Evolutionary conservation across 2,329 filamentous ascomycete species (phyloP), one percentile per base, ranked within the genome.

Genomic region (Ophiostoma pallidulum): DNA sequence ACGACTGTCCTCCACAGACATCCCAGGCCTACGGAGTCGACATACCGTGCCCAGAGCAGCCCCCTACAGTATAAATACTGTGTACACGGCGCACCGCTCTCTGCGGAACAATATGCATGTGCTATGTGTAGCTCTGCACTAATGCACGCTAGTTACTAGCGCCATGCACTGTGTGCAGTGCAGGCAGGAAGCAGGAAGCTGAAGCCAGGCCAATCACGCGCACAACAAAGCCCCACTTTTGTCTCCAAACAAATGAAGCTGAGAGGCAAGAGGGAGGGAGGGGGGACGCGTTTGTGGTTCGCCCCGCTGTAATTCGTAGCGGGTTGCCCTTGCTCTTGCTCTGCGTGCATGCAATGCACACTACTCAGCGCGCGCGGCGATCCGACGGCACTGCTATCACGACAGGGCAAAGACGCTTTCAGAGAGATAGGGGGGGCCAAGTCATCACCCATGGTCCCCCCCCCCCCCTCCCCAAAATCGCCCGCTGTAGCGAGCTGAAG

Each of bases 321-420:
- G n/a, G n/a, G n/a, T n/a, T n/a, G n/a, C n/a, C n/a, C n/a, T n/a
- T n/a, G n/a, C n/a, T n/a, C n/a, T n/a, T n/a, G n/a, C n/a, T n/a
- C n/a, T n/a, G n/a, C n/a, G n/a, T n/a, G n/a, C n/a, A n/a, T n/a
- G n/a, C n/a, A n/a, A n/a, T n/a, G n/a, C n/a, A n/a, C n/a, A n/a
- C n/a, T 64, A 66, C 67, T 66, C 59, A 65, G 47, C 47, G 38
- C 19, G 24, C 54, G 4, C 51, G 56, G 56, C 61, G 58, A 63
- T 64, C 62, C 62, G 60, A 63, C 62, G n/a, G n/a, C n/a, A n/a
- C n/a, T n/a, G n/a, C n/a, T n/a, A n/a, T n/a, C n/a, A n/a, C n/a
- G n/a, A n/a, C n/a, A n/a, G n/a, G n/a, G n/a, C n/a, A n/a, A n/a
- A n/a, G n/a, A n/a, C n/a, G n/a, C n/a, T n/a, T n/a, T n/a, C n/a